Evolutionary conservation across 306 rosid genomes (phyloP).

Genomic region (Trifolium pratense): DNA sequence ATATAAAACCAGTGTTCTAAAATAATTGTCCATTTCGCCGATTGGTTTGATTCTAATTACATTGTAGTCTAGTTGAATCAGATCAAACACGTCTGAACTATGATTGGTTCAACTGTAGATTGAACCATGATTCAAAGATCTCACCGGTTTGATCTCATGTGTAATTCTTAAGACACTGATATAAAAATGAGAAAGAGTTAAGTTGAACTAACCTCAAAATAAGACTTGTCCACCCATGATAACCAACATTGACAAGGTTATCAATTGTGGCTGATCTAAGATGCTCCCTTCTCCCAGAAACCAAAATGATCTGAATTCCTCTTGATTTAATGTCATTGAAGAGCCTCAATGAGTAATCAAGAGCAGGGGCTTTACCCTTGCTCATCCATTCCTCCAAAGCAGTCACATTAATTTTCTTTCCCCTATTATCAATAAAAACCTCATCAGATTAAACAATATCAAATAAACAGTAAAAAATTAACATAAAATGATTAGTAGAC

Average conservation of each 20-base stretch:
- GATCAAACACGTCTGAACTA: too few species aligned
- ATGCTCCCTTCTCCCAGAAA: conserved; percentile 66
- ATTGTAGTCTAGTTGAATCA: too few species aligned
- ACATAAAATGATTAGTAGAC: conserved; percentile 3
- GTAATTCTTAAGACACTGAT: neutral
- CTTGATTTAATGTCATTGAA: conserved; percentile 64
- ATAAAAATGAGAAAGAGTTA: neutral
- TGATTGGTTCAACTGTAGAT: too few species aligned
- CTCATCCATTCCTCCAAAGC: conserved; percentile 66
- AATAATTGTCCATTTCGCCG: too few species aligned
- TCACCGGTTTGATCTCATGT: too few species aligned
- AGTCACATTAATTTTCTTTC: conserved; percentile 59
- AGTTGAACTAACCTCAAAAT: conserved; percentile 49
- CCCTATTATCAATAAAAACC: conserved; percentile 44
- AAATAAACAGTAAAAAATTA: neutral
- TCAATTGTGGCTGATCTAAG: conserved; percentile 71
- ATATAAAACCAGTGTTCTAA: too few species aligned
- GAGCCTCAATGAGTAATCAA: conserved; percentile 55
- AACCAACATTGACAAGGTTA: conserved; percentile 67
- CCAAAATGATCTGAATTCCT: conserved; percentile 66
- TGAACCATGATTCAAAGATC: too few species aligned
- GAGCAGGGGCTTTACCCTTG: conserved; percentile 65
- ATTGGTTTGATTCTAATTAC: too few species aligned
- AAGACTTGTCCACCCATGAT: conserved; percentile 66
- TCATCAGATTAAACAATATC: neutral